Percentiles rank a stretch among this genome's conserved stretches.
phyloP scores from a whole-genome alignment of 768 basidiomycete species.

The Amanita rubescens region DNA sequence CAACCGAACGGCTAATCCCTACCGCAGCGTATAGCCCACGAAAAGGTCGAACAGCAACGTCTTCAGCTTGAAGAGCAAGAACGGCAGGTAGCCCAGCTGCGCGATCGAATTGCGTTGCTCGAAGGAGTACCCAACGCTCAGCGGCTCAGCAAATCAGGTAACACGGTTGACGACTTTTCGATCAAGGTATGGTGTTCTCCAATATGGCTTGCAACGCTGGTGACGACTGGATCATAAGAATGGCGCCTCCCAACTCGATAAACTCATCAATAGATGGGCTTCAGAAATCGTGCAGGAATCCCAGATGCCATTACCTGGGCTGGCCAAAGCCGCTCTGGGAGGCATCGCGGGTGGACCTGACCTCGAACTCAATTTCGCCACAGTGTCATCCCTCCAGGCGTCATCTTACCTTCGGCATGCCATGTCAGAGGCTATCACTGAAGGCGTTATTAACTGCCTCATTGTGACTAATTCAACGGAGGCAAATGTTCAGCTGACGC shows the following conservation, averaged over 20 bases:
- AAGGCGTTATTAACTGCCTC: constrained; percentile 79
- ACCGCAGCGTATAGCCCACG: constrained; percentile 74
- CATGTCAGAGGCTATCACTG: constrained; percentile 66
- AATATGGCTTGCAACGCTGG: not conserved
- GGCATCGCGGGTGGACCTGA: constrained; percentile 53
- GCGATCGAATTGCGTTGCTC: constrained; percentile 61
- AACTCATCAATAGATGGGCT: constrained; percentile 83
- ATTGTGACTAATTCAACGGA: constrained; percentile 83
- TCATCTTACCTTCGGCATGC: constrained; percentile 79
- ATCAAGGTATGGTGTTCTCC: constrained; percentile 53
- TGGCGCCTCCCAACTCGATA: constrained; percentile 73
- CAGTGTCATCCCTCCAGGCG: constrained; percentile 58
- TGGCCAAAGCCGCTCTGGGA: constrained; percentile 51
- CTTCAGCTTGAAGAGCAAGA: constrained; percentile 78
- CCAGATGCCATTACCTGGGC: constrained; percentile 40
- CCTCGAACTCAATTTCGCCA: constrained; percentile 25
- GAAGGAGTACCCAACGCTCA: constrained; percentile 53
- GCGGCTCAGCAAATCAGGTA: constrained; percentile 40
- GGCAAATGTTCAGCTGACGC: constrained; percentile 75
- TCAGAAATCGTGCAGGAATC: constrained; percentile 61
- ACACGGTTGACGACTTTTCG: constrained; percentile 80
- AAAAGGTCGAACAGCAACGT: constrained; percentile 81
- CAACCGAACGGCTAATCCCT: not conserved
- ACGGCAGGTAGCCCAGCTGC: constrained; percentile 66
- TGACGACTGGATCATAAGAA: constrained; percentile 38